A percentile compares a stretch with the other conserved stretches of the same genome.
phyloP scores from a whole-genome alignment of 495 filamentous ascomycete species.

The Hapsidospora chrysogenum region DNA sequence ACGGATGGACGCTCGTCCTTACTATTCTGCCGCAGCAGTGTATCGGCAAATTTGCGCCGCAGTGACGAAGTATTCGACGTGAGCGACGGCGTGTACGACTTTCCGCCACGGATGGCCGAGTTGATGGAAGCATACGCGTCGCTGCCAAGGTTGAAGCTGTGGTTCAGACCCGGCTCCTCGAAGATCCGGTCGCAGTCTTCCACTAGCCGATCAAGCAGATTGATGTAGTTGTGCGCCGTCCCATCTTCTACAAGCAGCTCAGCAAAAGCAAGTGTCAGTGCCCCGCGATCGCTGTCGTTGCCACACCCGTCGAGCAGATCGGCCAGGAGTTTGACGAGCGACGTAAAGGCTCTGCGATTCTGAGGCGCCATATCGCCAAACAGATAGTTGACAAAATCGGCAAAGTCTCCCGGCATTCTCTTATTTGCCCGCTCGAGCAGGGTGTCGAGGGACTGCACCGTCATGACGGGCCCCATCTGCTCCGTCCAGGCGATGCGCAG shows the following conservation, averaged over 20 bases:
- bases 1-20: slow-evolving; percentile 59
- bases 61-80: slow-evolving; percentile 65
- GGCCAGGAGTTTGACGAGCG: slow-evolving; percentile 68
- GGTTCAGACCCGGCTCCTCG: slow-evolving; percentile 31
- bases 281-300: slow-evolving; percentile 84
- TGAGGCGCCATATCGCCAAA: slow-evolving; percentile 75
- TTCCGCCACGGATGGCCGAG: slow-evolving; percentile 22
- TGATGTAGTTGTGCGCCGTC: slow-evolving; percentile 69
- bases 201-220: slow-evolving; percentile 77
- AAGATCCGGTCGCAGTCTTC: slow-evolving; percentile 86
- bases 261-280: slow-evolving; percentile 77
- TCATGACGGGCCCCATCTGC: slow-evolving; percentile 71
- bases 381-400: slow-evolving; percentile 62
- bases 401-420: slow-evolving; percentile 62
- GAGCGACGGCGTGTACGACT: slow-evolving; percentile 31
- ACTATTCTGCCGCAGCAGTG: slow-evolving; percentile 59
- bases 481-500: slow-evolving; percentile 76
- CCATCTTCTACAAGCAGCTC: slow-evolving; percentile 70
- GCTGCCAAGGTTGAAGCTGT: slow-evolving; percentile 12
- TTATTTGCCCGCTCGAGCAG: slow-evolving; percentile 63
- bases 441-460: slow-evolving; percentile 40
- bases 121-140: slow-evolving; percentile 29
- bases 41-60: slow-evolving; percentile 64
- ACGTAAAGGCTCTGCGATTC: slow-evolving; percentile 75
- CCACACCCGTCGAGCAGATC: slow-evolving; percentile 87